Evolutionary conservation across 805 yeast species (phyloP), one percentile per base, ranked within the genome.

Genomic region (Yamadazyma laniorum): DNA sequence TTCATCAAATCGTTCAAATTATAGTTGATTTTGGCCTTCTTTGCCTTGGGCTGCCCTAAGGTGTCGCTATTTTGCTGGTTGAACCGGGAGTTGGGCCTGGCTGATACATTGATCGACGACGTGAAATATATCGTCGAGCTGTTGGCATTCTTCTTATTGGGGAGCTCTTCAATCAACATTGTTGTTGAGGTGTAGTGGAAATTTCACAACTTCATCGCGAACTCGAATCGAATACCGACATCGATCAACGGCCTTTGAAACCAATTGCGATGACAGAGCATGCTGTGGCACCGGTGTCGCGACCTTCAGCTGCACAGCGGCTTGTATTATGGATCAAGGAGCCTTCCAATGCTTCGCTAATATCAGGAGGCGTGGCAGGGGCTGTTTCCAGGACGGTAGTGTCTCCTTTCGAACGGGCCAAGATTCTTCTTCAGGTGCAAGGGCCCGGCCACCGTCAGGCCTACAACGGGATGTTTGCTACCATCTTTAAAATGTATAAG

Each of bases 321-420:
- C n/a, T n/a, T n/a, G n/a, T n/a, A n/a, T n/a, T n/a, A 21, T 21
- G 23, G 23, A 37, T 66, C 29, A 72, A 71, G 42, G 58, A 60
- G 15, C 85, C 79, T 37, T 72, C 80, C 13, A 74, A 75, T 22
- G 71, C 88, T 2, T 78, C 89, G 3, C 71, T 85, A 26, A 42
- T 83, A 6, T 74, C 86, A 5, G 95, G 95, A 12, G 93, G 93
- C 5, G 51, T 80, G 6, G 91, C 74, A 3, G 95, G 95, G 13
- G 88, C 88, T 0, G 67, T 83, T 0, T 85, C 95, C 1, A 70
- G 98, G 38, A 91, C 98, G 0, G 87, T 85, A 1, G 96, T 90
- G 5, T 86, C 96, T 9, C 99, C 99, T 1, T 80, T 91, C 61
- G 99, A 91, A 59, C 70, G 99, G 49, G 95, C 93, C 50, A 91